phyloP scores from a whole-genome alignment of 2,329 filamentous ascomycete genomes.

The Nannizzia gypsea region DNA sequence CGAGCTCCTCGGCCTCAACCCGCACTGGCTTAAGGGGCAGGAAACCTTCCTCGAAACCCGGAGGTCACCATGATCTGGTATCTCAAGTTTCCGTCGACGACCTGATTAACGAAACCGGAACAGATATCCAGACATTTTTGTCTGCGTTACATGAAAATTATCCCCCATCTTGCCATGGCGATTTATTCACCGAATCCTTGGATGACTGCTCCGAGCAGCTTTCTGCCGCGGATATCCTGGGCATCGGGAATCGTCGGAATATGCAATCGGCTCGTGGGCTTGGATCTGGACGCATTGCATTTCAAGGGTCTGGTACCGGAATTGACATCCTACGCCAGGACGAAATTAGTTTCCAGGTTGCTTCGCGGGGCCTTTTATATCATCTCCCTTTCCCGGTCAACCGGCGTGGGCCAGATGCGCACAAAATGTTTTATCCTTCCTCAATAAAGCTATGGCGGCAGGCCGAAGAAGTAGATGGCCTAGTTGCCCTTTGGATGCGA shows the following conservation, averaged over 20 bases:
- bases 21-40: constrained; percentile 33
- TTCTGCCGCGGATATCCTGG: constrained; percentile 78
- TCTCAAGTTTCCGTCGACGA: constrained; percentile 59
- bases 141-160: constrained; percentile 93
- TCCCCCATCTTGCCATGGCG: constrained; percentile 59
- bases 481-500: constrained; percentile 41
- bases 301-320: constrained; percentile 44
- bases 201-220: constrained; percentile 77
- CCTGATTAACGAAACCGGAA: constrained; percentile 86
- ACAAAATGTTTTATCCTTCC: constrained; percentile 86
- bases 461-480: constrained; percentile 66
- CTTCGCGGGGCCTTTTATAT: constrained; percentile 75
- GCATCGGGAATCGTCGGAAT: constrained; percentile 46
- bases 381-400: constrained; percentile 77
- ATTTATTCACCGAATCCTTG: constrained; percentile 61
- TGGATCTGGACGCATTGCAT: constrained; percentile 37
- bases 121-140: constrained; percentile 81
- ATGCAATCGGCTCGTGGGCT: constrained; percentile 32
- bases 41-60: constrained; percentile 48
- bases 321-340: constrained; percentile 76
- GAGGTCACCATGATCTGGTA: constrained; percentile 46
- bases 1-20: constrained; percentile 20
- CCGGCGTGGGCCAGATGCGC: constrained; percentile 48
- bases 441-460: constrained; percentile 73
- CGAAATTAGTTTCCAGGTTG: constrained; percentile 86